A percentile compares a stretch with the other conserved stretches of the same genome.
Conservation (phyloP, 148 eudicot genomes). For the Silene latifolia region DNA sequence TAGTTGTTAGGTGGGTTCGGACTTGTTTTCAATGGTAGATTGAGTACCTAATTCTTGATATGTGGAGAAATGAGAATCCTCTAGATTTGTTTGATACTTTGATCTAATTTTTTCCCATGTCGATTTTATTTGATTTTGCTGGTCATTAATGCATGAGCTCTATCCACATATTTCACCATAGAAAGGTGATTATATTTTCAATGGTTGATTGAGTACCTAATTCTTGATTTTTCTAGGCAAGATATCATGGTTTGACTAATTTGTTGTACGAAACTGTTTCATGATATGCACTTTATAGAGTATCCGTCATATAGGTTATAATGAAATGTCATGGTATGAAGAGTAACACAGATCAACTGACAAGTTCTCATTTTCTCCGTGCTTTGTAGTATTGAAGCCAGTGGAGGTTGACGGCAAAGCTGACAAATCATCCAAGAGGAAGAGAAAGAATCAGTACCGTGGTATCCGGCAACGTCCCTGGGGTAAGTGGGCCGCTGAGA, state of each 20-base stretch:
- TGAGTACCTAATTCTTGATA: background rate
- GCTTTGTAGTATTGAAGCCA: background rate
- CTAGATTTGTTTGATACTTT: background rate
- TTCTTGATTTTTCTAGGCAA: no score
- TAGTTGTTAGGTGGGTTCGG: background rate
- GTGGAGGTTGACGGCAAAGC: background rate
- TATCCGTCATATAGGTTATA: no score
- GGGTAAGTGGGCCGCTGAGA: conserved; percentile 99
- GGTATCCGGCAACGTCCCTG: conserved; percentile 86
- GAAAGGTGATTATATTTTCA: background rate
- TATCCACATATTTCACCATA: background rate
- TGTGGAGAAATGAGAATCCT: background rate
- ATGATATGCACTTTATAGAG: no score
- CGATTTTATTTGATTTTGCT: background rate
- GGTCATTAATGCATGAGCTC: background rate
- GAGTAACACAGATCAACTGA: background rate
- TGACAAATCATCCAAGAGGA: conserved; percentile 4
- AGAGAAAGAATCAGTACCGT: conserved; percentile 65
- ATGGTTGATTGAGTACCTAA: no score
- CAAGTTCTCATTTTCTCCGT: background rate
- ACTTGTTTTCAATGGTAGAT: background rate
- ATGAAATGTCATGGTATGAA: no score
- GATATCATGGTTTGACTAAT: no score
- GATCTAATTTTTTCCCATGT: background rate
- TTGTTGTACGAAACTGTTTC: no score